Conservation (phyloP, 1,284 basidiomycete species). For the Heterobasidion occidentale region DNA sequence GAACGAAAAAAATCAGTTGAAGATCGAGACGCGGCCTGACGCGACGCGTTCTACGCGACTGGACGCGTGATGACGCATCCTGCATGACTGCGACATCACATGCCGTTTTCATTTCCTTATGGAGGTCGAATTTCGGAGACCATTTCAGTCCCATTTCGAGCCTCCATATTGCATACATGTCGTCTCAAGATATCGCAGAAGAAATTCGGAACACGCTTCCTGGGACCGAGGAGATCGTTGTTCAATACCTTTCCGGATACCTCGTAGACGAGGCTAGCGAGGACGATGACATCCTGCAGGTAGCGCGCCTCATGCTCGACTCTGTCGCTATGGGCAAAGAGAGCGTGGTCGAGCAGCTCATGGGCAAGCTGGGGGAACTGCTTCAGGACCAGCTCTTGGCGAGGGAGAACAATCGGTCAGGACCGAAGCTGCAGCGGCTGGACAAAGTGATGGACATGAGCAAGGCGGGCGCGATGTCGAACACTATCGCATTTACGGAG, state of each 20-base stretch:
- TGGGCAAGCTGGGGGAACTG: slow-evolving; percentile 57
- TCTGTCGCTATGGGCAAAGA: slow-evolving; percentile 55
- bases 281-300: slow-evolving; percentile 80
- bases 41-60: too few relatives aligned
- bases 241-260: slow-evolving; percentile 89
- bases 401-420: slow-evolving; percentile 43
- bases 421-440: slow-evolving; percentile 64
- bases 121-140: too few relatives aligned
- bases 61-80: too few relatives aligned
- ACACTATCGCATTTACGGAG: slow-evolving; percentile 77
- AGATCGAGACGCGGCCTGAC: too few relatives aligned
- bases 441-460: slow-evolving; percentile 97
- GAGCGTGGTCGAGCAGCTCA: slow-evolving; percentile 55
- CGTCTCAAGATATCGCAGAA: slow-evolving; percentile 63
- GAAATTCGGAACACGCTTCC: slow-evolving; percentile 77
- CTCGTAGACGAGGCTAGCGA: slow-evolving; percentile 91
- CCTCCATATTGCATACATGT: slow-evolving; percentile 27
- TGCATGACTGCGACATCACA: too few relatives aligned
- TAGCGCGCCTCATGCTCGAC: slow-evolving; percentile 71
- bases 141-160: too few relatives aligned
- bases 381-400: slow-evolving; percentile 59
- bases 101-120: too few relatives aligned
- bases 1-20: too few relatives aligned
- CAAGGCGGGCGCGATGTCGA: slow-evolving; percentile 74
- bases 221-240: slow-evolving; percentile 87